Base-by-base conservation (phyloP, 306 rosid species). In the Ormosia emarginata region DNA sequence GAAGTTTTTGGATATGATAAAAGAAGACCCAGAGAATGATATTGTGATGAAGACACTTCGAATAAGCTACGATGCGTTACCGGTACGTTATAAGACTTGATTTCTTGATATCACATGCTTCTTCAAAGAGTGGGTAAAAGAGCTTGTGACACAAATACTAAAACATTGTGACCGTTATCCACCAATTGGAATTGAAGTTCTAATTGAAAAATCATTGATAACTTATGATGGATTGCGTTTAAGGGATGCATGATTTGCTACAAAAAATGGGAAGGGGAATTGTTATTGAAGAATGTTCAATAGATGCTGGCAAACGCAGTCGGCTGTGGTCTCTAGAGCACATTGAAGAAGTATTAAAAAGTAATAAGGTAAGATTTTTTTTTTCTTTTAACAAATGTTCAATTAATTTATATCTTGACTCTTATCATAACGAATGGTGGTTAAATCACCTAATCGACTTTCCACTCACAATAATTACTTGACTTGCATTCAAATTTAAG, bases 191-290 rank as follows among this genome's bases (percentile, higher is more conserved):
- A 46, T 88, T 34, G 71, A 75, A 6, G 6, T 58, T 43, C 85
- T 86, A 14, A 13, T 58, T 49, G 83, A 89, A 77, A 89, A 78
- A 64, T 89, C 87, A 37, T 37, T 86, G 2, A 9, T 84, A 32
- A 79, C 53, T 3, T 14, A 10, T 30, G 64, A 14, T 0, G 9
- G 14, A 3, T 2, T 1, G 3, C 5, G 24, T 0, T 7, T 78
- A 1, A 66, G 59, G 8, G 2, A 78, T 89, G 83, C 90, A 89
- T 78, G 80, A 85, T 69, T 44, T 87, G 78, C 56, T 89, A 32
- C 40, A 49, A 71, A 41, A 88, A 2, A 71, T 84, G 83, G 91
- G 87, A 11, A 47, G 40, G 9, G 14, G 46, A 4, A 75, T 86
- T 47, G 88, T 84, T 46, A 36, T 33, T 9, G 14, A 66, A 67